These are phyloP conservation scores for Collybiopsis confluens DNA, from an alignment of 768 basidiomycete species.

Conservation along the genomic window DNA sequence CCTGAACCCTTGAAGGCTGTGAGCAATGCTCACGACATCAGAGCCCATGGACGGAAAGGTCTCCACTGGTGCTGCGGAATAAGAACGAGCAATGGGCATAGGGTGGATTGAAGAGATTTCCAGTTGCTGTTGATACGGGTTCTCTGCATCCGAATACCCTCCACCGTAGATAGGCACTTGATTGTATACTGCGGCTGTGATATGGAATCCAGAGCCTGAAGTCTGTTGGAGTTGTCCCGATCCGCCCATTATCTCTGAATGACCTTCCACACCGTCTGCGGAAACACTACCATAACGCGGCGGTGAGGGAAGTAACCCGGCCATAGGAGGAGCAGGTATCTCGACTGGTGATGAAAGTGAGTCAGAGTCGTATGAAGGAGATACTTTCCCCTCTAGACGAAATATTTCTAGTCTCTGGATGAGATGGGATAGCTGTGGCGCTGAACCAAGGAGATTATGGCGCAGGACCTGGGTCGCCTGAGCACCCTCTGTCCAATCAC, in stretches of 20 bases:
- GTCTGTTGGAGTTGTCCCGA: background rate
- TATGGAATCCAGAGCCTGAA: background rate
- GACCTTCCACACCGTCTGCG: conserved; percentile 7
- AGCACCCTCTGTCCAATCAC: conserved; percentile 74
- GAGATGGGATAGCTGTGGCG: conserved; percentile 54
- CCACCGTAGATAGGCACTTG: background rate
- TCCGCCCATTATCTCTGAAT: conserved; percentile 7
- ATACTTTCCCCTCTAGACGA: conserved; percentile 28
- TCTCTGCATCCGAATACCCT: background rate
- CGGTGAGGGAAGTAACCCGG: conserved; percentile 21
- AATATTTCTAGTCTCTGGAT: conserved; percentile 40
- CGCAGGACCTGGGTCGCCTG: conserved; percentile 63
- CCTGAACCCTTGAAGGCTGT: conserved; percentile 1
- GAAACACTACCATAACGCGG: conserved; percentile 17
- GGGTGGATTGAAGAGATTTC: background rate
- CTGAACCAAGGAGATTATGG: conserved; percentile 63
- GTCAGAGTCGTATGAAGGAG: conserved; percentile 31
- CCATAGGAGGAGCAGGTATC: conserved; percentile 35
- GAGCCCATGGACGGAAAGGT: background rate
- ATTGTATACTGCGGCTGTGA: background rate
- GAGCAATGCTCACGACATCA: conserved; percentile 6
- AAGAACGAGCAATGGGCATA: background rate
- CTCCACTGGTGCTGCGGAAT: background rate
- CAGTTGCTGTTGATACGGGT: conserved; percentile 3
- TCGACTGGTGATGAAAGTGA: conserved; percentile 27